Conservation (phyloP, 352 stramenopile genomes). For the Globisporangium ultimum region DNA sequence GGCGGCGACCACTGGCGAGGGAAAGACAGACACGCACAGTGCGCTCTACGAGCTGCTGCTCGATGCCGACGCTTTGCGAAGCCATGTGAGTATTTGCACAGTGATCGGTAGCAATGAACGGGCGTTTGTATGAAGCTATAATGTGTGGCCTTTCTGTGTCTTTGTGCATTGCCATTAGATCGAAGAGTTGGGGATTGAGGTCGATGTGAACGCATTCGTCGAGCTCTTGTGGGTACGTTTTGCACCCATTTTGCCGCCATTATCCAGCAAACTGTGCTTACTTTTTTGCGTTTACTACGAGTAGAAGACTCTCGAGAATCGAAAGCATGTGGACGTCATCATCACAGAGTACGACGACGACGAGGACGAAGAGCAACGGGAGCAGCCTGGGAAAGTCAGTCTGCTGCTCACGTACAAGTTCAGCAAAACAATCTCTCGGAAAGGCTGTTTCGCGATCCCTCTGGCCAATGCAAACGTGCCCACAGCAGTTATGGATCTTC, state of each 20-base stretch:
- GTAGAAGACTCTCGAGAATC: conserved; percentile 41
- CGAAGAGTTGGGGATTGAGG: conserved; percentile 57
- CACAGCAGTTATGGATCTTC: conserved; percentile 28
- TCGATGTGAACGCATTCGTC: conserved; percentile 28
- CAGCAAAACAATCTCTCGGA: conserved; percentile 46
- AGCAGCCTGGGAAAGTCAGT: conserved; percentile 10
- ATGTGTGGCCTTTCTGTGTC: neutral
- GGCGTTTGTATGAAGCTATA: no score
- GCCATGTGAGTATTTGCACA: conserved; percentile 3
- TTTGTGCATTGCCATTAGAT: conserved; percentile 28
- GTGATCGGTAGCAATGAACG: no score
- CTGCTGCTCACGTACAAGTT: conserved; percentile 66
- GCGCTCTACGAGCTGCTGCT: conserved; percentile 36
- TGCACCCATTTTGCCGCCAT: neutral
- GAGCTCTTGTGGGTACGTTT: conserved; percentile 31
- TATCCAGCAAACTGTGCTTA: no score
- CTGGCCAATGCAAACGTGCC: conserved; percentile 27
- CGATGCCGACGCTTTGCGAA: conserved; percentile 4
- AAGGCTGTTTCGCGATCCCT: conserved; percentile 38
- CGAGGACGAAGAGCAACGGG: no score
- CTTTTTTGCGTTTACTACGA: no score
- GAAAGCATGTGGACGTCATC: conserved; percentile 35
- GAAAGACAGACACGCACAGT: neutral
- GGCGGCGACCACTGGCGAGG: neutral
- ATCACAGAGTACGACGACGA: conserved; percentile 16